Evolutionary conservation across 768 basidiomycete species (phyloP), one percentile per base, ranked within the genome.

Genomic region (Mycena galericulata): DNA sequence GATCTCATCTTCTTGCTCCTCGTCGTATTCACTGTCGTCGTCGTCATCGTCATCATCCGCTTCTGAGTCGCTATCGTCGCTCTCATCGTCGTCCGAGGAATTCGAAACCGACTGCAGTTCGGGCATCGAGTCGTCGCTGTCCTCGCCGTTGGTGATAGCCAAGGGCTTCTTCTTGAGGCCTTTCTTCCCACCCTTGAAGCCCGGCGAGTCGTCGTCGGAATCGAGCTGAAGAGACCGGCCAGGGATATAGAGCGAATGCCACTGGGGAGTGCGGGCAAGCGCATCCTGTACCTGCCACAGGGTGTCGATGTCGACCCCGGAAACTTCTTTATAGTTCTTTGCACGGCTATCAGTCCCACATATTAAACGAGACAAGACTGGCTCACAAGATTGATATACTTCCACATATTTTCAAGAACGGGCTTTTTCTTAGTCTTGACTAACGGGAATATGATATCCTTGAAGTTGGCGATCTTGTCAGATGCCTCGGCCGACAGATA

Each of bases 1-100:
- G 30, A 93, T 76, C 68, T 86, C 84, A 59, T 91, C 92, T 69
- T 92, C 92, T 65, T 90, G 86, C 50, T 92, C 92, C 5, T 76
- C 78, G 4, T 80, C 80, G 20, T 79, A 82, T 0, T 82, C 80
- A 29, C 82, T 79, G 26, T 81, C 79, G 30, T 79, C 79, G 30
- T 76, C 74, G 27, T 79, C 78, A 15, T 81, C 82, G 11, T 75
- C 76, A 18, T 81, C 79, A 3, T 81, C 81, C 24, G 67, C 69
- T 11, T 86, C 84, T 4, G 80, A 81, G 6, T 79, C 76, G 20
- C 86, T 81, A 9, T 73, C 69, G 14, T 77, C 78, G 49, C 76
- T 76, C 26, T 73, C 77, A 20, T 74, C 74, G 34, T 79, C 83
- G 10, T 85, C 87, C 3, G 87, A 85, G 3, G 86, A 86, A 58